Conservation (phyloP, 768 basidiomycete species). For the Pleurotus citrinopileatus region DNA sequence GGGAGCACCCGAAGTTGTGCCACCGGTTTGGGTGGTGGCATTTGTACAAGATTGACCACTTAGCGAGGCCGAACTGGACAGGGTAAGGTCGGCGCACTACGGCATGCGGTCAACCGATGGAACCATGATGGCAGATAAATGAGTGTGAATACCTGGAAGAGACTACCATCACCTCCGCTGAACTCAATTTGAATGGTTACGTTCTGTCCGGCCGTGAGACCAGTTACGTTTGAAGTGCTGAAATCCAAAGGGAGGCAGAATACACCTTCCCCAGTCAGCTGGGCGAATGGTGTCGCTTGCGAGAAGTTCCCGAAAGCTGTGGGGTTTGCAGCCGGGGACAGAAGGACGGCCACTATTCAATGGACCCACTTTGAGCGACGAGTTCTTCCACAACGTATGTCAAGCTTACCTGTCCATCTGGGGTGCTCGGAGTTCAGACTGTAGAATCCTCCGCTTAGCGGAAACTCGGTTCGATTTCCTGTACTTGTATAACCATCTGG, state of each 20-base stretch:
- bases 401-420: slow-evolving; percentile 50
- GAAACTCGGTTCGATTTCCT: slow-evolving; percentile 65
- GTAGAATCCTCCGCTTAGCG: slow-evolving; percentile 60
- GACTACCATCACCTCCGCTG: slow-evolving; percentile 66
- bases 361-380: neutral
- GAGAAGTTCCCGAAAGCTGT: slow-evolving; percentile 65
- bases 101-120: no score
- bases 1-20: slow-evolving; percentile 17
- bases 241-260: slow-evolving; percentile 72
- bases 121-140: no score
- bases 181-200: slow-evolving; percentile 72
- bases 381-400: neutral
- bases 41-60: slow-evolving; percentile 34
- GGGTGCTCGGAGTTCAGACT: slow-evolving; percentile 66
- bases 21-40: slow-evolving; percentile 21
- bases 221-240: slow-evolving; percentile 42
- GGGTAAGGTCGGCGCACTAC: slow-evolving; percentile 78
- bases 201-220: slow-evolving; percentile 59
- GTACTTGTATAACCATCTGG: slow-evolving; percentile 64
- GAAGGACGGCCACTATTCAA: slow-evolving; percentile 44
- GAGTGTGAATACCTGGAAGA: slow-evolving; percentile 60
- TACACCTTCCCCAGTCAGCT: slow-evolving; percentile 51
- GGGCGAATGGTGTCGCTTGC: slow-evolving; percentile 40
- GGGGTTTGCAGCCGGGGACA: slow-evolving; percentile 57
- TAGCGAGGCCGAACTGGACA: slow-evolving; percentile 53